Evolutionary conservation across 768 basidiomycete species (phyloP), one percentile per base, ranked within the genome.

Genomic region (Mycena maculata): DNA sequence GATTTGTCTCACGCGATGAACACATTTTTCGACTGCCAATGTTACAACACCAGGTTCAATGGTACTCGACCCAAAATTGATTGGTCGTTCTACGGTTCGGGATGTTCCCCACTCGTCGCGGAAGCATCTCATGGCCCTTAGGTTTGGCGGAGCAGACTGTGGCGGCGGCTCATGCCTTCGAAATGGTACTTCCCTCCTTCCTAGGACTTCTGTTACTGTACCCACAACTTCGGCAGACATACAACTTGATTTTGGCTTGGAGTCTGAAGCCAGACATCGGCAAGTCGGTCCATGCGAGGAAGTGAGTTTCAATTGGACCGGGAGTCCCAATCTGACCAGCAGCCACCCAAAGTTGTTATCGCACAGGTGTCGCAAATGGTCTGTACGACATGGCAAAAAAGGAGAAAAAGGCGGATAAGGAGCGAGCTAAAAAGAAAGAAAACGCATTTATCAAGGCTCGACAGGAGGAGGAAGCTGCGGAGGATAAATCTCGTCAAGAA

Each of bases 171-270:
- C 71, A 73, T 49, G 76, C 71, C 8, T 75, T 75, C n/a, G 69
- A 71, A 54, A 71, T 67, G 61, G 68, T 65, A 63, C 25, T 38
- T 31, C 7, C 8, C 12, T 49, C 2, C 36, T 36, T 33, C 3
- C 23, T 25, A 9, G 31, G 15, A 44, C 65, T 60, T 39, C 58
- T 72, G 56, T 15, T 33, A 55, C 1, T 16, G 15, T 45, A 13
- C 27, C 41, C 22, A 48, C 45, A 28, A 22, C 38, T 12, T 13
- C 11, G 27, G 6, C 42, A 77, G 76, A 68, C 62, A 2, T 77
- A 76, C 55, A 77, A 77, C 53, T 60, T 77, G 9, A 69, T 77
- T 18, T 47, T 73, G 59, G 58, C 42, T 10, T 76, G 75, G 75
- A 73, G 75, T 47, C 68, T 73, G 25, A 52, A 64, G 16, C 67